A percentile compares a stretch with the other conserved stretches of the same genome.
Conservation (phyloP, 202 grass and related monocot species). For the Zizania palustris region DNA sequence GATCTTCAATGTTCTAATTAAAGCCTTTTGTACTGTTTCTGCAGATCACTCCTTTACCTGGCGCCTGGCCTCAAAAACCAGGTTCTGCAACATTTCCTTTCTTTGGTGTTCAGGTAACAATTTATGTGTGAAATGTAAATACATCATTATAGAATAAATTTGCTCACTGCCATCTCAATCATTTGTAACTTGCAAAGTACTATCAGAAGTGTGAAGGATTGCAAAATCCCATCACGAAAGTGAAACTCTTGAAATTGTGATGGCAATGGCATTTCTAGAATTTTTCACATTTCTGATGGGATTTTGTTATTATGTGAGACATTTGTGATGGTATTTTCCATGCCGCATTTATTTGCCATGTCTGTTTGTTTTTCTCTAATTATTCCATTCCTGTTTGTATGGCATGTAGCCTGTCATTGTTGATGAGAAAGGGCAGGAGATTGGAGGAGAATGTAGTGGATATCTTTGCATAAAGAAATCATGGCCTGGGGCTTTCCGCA, state of each 20-base stretch:
- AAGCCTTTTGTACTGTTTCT: slow-evolving; percentile 24
- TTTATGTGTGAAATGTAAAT: slow-evolving; percentile 30
- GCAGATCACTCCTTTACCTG: slow-evolving; percentile 52
- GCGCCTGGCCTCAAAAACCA: slow-evolving; percentile 42
- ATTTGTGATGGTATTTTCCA: neutral
- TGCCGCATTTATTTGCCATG: neutral
- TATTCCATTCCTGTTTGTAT: slow-evolving; percentile 1
- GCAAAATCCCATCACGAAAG: neutral
- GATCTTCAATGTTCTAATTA: slow-evolving; percentile 19
- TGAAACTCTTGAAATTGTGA: neutral
- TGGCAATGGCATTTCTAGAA: neutral
- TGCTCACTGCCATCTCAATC: neutral
- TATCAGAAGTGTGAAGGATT: neutral
- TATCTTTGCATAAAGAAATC: slow-evolving; percentile 99
- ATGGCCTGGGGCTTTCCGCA: slow-evolving; percentile 96
- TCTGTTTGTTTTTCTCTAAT: neutral
- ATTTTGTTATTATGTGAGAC: neutral
- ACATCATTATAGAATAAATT: neutral
- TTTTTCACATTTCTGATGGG: neutral
- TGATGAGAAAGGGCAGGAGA: slow-evolving; percentile 96
- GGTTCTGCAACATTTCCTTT: slow-evolving; percentile 84
- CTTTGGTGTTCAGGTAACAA: slow-evolving; percentile 70
- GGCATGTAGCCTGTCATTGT: slow-evolving; percentile 79
- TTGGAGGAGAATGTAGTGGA: slow-evolving; percentile 90
- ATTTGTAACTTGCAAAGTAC: neutral